phyloP scores from a whole-genome alignment of 2,329 filamentous ascomycete species.

The Shiraia sp. region DNA sequence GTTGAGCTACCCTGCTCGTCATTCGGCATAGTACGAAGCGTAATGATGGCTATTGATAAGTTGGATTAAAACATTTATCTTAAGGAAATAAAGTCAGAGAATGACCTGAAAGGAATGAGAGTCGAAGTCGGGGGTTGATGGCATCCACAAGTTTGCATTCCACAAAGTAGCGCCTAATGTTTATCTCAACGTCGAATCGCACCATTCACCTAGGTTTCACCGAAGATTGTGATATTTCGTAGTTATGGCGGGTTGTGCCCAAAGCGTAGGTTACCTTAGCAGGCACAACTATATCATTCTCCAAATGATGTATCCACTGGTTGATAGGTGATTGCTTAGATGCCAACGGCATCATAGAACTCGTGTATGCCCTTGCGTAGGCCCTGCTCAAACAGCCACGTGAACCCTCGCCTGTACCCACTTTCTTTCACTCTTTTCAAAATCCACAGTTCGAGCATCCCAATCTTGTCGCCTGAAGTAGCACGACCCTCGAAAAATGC shows the following conservation, averaged over 20 bases:
- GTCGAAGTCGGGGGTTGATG: too few species aligned
- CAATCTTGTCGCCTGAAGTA: slow-evolving; percentile 54
- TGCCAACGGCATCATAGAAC: slow-evolving; percentile 34
- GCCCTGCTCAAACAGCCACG: slow-evolving; percentile 59
- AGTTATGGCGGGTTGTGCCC: not conserved
- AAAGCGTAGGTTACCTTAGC: slow-evolving; percentile 1
- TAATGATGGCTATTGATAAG: not conserved
- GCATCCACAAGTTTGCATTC: not conserved
- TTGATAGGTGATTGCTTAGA: slow-evolving; percentile 3
- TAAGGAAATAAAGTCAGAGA: too few species aligned
- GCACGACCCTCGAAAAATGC: slow-evolving; percentile 54
- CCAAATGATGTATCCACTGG: not conserved
- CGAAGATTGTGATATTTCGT: slow-evolving; percentile 1
- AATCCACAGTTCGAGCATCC: slow-evolving; percentile 62
- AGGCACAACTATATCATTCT: not conserved
- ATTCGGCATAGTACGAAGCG: not conserved
- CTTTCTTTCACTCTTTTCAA: slow-evolving; percentile 59
- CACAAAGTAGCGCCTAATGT: not conserved
- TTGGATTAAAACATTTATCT: not conserved
- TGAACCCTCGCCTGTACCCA: slow-evolving; percentile 51
- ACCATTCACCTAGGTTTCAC: not conserved
- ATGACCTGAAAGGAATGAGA: too few species aligned
- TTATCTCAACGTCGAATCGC: not conserved
- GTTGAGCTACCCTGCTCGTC: slow-evolving; percentile 1
- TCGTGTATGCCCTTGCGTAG: slow-evolving; percentile 52